These are phyloP conservation scores for Dovyalis caffra DNA, from an alignment of 345 rosid genomes.

Conservation along the genomic window DNA sequence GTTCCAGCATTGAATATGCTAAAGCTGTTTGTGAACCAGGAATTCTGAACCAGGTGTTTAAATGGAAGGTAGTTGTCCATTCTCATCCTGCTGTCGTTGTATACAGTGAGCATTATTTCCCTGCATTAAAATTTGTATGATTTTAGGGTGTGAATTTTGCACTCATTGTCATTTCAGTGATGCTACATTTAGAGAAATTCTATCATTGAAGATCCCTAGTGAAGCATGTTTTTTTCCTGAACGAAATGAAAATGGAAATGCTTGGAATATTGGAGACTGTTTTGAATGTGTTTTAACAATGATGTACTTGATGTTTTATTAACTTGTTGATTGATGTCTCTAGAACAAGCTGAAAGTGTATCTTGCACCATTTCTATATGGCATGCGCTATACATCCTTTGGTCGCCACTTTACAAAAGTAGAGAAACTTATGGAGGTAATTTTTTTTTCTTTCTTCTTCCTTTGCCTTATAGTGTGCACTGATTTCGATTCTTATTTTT, in stretches of 20 bases:
- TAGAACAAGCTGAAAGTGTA: constrained; percentile 80
- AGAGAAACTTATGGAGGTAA: constrained; percentile 83
- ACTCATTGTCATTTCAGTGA: background rate
- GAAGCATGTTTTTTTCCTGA: background rate
- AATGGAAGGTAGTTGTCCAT: constrained; percentile 71
- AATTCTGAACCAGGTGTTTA: constrained; percentile 59
- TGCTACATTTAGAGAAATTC: background rate
- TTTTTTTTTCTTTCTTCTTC: background rate
- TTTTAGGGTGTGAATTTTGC: background rate
- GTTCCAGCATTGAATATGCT: constrained; percentile 75
- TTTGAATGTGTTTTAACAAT: background rate
- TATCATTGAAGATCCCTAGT: background rate
- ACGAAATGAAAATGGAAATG: background rate
- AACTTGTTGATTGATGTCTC: constrained; percentile 24
- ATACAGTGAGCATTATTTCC: no score
- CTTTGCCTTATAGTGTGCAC: background rate
- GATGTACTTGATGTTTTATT: background rate
- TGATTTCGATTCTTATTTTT: no score
- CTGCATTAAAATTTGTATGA: background rate
- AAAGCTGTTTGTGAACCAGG: constrained; percentile 83
- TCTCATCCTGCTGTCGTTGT: background rate
- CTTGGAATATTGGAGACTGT: background rate
- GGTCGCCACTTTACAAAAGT: constrained; percentile 95
- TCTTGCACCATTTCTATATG: constrained; percentile 81
- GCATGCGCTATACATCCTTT: constrained; percentile 79